phyloP scores from a whole-genome alignment of 2,329 filamentous ascomycete genomes.

The Periconia digitata region DNA sequence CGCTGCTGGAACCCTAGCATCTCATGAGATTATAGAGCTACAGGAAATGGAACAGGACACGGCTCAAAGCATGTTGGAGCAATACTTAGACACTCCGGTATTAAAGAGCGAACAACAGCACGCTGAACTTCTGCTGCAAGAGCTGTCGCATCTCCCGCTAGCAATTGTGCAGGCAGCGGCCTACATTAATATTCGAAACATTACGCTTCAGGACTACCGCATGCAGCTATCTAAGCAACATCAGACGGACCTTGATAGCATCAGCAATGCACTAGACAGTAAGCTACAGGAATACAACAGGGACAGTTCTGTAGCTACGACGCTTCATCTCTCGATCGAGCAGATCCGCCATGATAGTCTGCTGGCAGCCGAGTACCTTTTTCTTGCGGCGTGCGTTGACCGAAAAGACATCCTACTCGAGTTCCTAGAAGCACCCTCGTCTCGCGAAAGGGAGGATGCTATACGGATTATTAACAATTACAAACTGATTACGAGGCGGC shows the following conservation, averaged over 20 bases:
- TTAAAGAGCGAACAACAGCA: slow-evolving; percentile 11
- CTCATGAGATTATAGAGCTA: slow-evolving; percentile 15
- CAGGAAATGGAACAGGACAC: slow-evolving; percentile 12
- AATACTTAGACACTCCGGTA: slow-evolving; percentile 9
- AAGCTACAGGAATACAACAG: slow-evolving; percentile 15
- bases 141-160: slow-evolving; percentile 20
- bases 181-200: slow-evolving; percentile 12
- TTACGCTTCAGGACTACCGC: slow-evolving; percentile 14
- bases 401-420: slow-evolving; percentile 18
- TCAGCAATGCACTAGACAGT: slow-evolving; percentile 41
- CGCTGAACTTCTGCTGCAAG: slow-evolving; percentile 12
- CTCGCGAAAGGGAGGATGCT: slow-evolving; percentile 10
- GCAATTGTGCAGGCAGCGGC: slow-evolving; percentile 20
- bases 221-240: slow-evolving; percentile 18
- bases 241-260: slow-evolving; percentile 30
- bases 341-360: slow-evolving; percentile 21
- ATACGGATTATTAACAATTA: slow-evolving; percentile 15
- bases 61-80: slow-evolving; percentile 19
- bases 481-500: slow-evolving; percentile 12
- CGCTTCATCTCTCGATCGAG: slow-evolving; percentile 47
- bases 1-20: slow-evolving; percentile 11
- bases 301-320: slow-evolving; percentile 44
- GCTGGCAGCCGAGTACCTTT: slow-evolving; percentile 41
- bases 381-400: slow-evolving; percentile 45
- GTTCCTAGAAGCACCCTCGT: slow-evolving; percentile 15